These are phyloP conservation scores for Moesziomyces parantarcticus DNA, from an alignment of 1,284 basidiomycete genomes.

Conservation along the genomic window DNA sequence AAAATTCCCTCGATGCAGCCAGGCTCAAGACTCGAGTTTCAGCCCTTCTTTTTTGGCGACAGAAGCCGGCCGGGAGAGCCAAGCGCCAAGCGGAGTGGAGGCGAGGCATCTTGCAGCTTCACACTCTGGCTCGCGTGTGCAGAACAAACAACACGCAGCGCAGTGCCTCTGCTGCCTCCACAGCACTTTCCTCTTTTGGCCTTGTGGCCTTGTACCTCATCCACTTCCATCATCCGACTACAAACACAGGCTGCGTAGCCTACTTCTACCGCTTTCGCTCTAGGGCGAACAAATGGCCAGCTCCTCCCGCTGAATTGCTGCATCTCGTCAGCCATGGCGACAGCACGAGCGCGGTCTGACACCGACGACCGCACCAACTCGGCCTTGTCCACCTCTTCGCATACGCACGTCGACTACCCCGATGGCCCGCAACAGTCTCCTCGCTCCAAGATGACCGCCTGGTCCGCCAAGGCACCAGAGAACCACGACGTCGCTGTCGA, in stretches of 20 bases:
- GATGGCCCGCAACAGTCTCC: conserved; percentile 11
- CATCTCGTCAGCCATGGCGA: conserved; percentile 2
- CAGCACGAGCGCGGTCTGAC: conserved; percentile 7
- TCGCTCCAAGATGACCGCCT: conserved; percentile 13
- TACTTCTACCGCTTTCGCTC: not conserved
- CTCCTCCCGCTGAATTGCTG: not conserved
- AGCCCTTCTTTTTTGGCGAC: too few relatives aligned
- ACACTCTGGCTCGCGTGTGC: too few relatives aligned
- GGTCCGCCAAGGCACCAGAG: conserved; percentile 3
- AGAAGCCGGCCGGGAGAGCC: not conserved
- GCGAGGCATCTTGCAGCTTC: not conserved
- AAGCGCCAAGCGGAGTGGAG: not conserved
- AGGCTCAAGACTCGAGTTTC: too few relatives aligned
- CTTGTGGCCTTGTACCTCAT: not conserved
- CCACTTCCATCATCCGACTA: not conserved
- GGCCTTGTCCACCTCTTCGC: conserved; percentile 29
- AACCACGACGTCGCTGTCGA: not conserved
- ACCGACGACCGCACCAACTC: conserved; percentile 22
- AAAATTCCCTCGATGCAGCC: too few relatives aligned
- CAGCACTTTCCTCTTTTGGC: not conserved
- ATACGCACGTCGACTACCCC: conserved; percentile 29
- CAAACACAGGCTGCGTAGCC: not conserved
- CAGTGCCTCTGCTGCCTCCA: too few relatives aligned
- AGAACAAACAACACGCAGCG: not conserved
- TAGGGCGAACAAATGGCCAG: too few relatives aligned